These are phyloP conservation scores for Verticillium isaacii DNA, from an alignment of 2,329 filamentous ascomycete species.

Conservation along the genomic window DNA sequence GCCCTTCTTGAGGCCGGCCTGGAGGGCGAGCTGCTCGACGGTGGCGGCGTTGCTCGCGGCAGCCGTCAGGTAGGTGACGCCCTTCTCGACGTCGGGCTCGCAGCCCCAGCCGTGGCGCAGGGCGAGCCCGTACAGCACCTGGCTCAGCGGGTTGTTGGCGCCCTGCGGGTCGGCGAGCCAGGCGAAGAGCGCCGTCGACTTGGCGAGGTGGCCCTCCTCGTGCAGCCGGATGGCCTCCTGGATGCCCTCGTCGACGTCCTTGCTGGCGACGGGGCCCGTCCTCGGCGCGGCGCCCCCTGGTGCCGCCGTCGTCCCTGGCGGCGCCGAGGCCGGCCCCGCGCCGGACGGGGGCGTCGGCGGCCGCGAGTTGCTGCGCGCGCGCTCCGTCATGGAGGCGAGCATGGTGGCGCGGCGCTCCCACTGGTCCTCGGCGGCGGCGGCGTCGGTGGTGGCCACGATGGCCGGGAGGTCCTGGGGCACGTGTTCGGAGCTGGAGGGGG, in stretches of 20 bases:
- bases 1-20: conserved; percentile 86
- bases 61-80: conserved; percentile 78
- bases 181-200: conserved; percentile 82
- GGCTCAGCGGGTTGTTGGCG: conserved; percentile 86
- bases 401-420: conserved; percentile 96
- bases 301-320: too few relatives aligned
- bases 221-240: conserved; percentile 95
- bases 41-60: conserved; percentile 87
- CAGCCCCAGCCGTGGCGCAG: conserved; percentile 95
- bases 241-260: conserved; percentile 65
- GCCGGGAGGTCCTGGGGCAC: conserved; percentile 77
- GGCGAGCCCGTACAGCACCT: conserved; percentile 92
- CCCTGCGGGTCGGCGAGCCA: conserved; percentile 77
- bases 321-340: conserved; percentile 2
- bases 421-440: conserved; percentile 58
- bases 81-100: conserved; percentile 62
- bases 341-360: conserved; percentile 23
- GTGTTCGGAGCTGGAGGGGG: conserved; percentile 60
- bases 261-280: conserved; percentile 35
- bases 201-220: conserved; percentile 72
- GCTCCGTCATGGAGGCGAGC: conserved; percentile 62
- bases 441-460: conserved; percentile 51
- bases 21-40: conserved; percentile 79
- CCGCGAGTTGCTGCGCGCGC: conserved; percentile 36
- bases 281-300: background rate